Evolutionary conservation across 2,329 filamentous ascomycete species (phyloP), one percentile per base, ranked within the genome.

Genomic region (Ophiobolus disseminans): DNA sequence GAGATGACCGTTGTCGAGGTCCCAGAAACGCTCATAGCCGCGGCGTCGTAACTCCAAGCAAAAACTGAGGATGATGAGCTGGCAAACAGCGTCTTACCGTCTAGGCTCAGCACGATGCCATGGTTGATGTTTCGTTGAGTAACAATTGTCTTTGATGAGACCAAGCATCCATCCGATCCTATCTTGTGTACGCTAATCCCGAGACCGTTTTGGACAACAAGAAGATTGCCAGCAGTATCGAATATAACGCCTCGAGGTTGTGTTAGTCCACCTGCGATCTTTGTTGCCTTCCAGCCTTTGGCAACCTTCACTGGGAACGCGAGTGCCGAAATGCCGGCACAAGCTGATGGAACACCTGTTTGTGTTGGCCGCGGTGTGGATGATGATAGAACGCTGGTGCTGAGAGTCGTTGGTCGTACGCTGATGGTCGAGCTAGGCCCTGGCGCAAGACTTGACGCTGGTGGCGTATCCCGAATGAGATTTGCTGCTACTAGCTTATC

Each of bases 141-240:
- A 19, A 70, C 45, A 7, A 70, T 16, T 0, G 52, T 60, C 34
- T 63, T 67, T 3, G 45, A 20, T 3, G 58, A 54, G 11, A 40
- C 48, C 7, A 68, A 49, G 26, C 66, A 70, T 6, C 72, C 73
- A 42, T 69, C 58, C 25, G 73, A 62, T 14, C 66, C 66, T 8
- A 77, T 48, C n/a, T 63, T 72, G 40, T 76, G 68, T 10, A 61
- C 73, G 19, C 63, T 70, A 17, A 78, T 69, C 1, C 76, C 75
- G 17, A 60, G 41, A 9, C 70, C 68, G 31, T 67, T 65, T 49
- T 77, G 69, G 2, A 76, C 62, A 6, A 78, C 60, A 3, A 78
- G 65, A 4, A 78, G 61, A 48, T 76, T 72, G 1, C 75, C 76
- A 3, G 60, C 60, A 6, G 49, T 58, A 46, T 78, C 76, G 40